Base-by-base conservation (phyloP, 805 yeast genomes). In the Candida gorgasii region DNA sequence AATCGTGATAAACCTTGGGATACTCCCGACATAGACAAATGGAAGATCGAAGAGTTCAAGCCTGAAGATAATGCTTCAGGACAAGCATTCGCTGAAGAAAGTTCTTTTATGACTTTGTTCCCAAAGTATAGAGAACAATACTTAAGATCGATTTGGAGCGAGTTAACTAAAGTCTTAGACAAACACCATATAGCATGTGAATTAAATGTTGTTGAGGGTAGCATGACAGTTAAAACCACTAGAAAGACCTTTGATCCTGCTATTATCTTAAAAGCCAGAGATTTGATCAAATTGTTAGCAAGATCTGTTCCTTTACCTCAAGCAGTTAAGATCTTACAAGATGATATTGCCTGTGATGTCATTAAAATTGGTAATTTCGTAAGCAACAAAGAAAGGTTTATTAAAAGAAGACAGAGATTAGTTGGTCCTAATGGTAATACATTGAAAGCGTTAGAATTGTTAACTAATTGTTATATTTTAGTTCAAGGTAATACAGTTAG, bases 351-450 rank as follows among this genome's bases (percentile, higher is more conserved):
- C 0, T 90, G 97, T 69, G 99, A 93, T 56, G 93, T 93, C 38
- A 87, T 93, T 52, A 93, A 93, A 73, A 92, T 93, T 61, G 97
- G 97, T 14, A 86, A 82, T 57, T 78, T 84, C 54, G 96, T 89
- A 13, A 65, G 86, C 22, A 93, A 89, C 61, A 93, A 93, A 61
- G 99, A 93, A 43, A 76, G 98, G 57, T 93, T 93, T 57, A 84
- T 88, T 40, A 93, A 93, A 66, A 82, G 99, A 68, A 82, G 99
- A 67, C 99, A 93, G 69, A 79, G 99, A 63, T 73, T 93, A 46
- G 89, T 93, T 40, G 99, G 99, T 2, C 99, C 99, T 36, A 88
- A 83, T 57, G 98, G 99, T 57, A 93, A 93, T 64, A 93, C 99
- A 0, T 74, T 93, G 51, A 93, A 92, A 60, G 99, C 98, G 1